A percentile compares a stretch with the other conserved stretches of the same genome.
These are phyloP conservation scores for Hypoxylon lenormandii DNA, from an alignment of 495 filamentous ascomycete species.

Conservation along the genomic window DNA sequence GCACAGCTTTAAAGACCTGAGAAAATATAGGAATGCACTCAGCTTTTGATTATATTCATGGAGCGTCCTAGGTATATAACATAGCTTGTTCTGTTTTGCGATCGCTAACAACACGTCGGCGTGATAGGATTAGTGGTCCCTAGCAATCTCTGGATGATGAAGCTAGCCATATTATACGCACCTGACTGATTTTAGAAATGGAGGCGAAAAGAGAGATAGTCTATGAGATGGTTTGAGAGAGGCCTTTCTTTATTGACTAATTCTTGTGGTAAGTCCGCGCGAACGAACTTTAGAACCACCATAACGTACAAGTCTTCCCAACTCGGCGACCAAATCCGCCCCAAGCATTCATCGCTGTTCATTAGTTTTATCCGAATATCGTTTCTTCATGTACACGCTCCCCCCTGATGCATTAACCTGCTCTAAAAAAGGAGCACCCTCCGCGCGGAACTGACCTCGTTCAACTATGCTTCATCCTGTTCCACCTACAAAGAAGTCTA, in stretches of 20 bases:
- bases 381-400: conserved; percentile 26
- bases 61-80: too few relatives aligned
- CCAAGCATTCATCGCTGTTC: conserved; percentile 3
- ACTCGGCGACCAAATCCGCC: neutral
- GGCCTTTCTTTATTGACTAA: conserved; percentile 1
- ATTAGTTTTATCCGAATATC: conserved; percentile 30
- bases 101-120: too few relatives aligned
- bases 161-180: too few relatives aligned
- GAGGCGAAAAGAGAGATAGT: neutral
- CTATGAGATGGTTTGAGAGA: neutral
- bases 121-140: too few relatives aligned
- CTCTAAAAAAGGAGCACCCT: neutral
- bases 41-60: too few relatives aligned
- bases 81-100: too few relatives aligned
- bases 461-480: conserved; percentile 3
- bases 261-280: conserved; percentile 4
- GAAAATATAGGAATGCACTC: too few relatives aligned
- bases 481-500: conserved; percentile 1
- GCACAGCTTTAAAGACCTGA: too few relatives aligned
- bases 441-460: neutral
- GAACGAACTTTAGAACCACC: conserved; percentile 19
- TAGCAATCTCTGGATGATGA: too few relatives aligned
- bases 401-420: neutral
- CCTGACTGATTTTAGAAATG: too few relatives aligned
- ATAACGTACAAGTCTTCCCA: conserved; percentile 4